Percentiles rank a stretch among this genome's conserved stretches.
Conservation (phyloP, 306 rosid species). For the Trifolium pratense region DNA sequence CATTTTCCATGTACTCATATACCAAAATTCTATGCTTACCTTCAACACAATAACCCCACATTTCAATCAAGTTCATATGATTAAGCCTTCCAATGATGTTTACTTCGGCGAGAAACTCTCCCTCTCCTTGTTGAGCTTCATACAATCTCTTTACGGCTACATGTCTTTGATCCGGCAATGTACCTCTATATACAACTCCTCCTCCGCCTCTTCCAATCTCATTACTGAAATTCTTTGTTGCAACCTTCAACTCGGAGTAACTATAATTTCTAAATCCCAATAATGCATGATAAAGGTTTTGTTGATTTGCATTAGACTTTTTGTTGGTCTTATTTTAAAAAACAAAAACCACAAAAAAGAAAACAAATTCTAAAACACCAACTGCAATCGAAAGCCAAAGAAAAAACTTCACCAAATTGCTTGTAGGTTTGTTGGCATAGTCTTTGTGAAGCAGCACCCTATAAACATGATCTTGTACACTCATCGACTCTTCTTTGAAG, state of each 20-base stretch:
- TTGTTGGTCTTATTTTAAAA: not conserved
- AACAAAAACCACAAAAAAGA: slow-evolving; percentile 8
- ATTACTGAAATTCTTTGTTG: slow-evolving; percentile 20
- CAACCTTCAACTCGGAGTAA: slow-evolving; percentile 27
- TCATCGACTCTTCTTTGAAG: not conserved
- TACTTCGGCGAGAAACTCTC: slow-evolving; percentile 39
- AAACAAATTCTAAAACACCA: slow-evolving; percentile 23
- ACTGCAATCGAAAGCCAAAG: slow-evolving; percentile 35
- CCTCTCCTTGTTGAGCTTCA: slow-evolving; percentile 40
- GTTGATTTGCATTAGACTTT: slow-evolving; percentile 35
- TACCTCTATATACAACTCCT: slow-evolving; percentile 33
- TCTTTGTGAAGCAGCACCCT: not conserved
- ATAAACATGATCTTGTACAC: not conserved
- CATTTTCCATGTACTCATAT: slow-evolving; percentile 33
- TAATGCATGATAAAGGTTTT: not conserved
- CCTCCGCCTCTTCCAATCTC: slow-evolving; percentile 40
- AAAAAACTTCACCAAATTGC: slow-evolving; percentile 31
- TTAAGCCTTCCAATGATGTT: slow-evolving; percentile 11
- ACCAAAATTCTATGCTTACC: slow-evolving; percentile 30
- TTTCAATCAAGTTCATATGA: slow-evolving; percentile 40
- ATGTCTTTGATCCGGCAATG: slow-evolving; percentile 32
- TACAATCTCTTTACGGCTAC: slow-evolving; percentile 22
- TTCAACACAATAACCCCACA: slow-evolving; percentile 39
- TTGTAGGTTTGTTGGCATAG: not conserved
- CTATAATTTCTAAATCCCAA: slow-evolving; percentile 4